These are phyloP conservation scores for Wickerhamomyces strasburgensis DNA, from an alignment of 805 yeast species.

Conservation along the genomic window DNA sequence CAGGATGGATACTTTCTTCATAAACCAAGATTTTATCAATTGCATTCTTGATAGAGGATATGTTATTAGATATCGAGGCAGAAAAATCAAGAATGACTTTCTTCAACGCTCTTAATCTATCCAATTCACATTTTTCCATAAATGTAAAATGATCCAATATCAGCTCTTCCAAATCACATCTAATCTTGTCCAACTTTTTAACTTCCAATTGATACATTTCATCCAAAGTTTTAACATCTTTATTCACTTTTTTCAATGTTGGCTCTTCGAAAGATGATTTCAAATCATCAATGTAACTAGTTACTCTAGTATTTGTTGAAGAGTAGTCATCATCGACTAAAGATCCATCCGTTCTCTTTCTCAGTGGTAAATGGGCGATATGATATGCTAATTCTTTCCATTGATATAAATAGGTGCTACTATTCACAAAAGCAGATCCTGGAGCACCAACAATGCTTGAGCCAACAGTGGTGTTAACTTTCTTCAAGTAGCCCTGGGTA, in stretches of 20 bases:
- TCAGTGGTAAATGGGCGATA: slow-evolving; percentile 35
- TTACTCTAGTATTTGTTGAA: slow-evolving; percentile 15
- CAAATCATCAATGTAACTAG: slow-evolving; percentile 20
- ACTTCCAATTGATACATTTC: slow-evolving; percentile 49
- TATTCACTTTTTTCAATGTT: slow-evolving; percentile 43
- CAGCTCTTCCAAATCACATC: slow-evolving; percentile 72
- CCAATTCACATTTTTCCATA: slow-evolving; percentile 79
- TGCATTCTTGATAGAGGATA: slow-evolving; percentile 50
- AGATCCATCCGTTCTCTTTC: slow-evolving; percentile 8
- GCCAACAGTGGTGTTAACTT: slow-evolving; percentile 53
- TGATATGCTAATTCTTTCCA: slow-evolving; percentile 72
- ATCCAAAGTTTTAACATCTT: slow-evolving; percentile 59
- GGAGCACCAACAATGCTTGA: slow-evolving; percentile 56
- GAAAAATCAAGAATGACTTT: slow-evolving; percentile 70
- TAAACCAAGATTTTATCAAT: slow-evolving; percentile 57
- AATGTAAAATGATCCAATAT: slow-evolving; percentile 67
- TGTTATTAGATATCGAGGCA: slow-evolving; percentile 57
- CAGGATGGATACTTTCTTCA: slow-evolving; percentile 71
- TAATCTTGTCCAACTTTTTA: slow-evolving; percentile 51
- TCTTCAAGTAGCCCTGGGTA: slow-evolving; percentile 51
- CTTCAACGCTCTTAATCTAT: slow-evolving; percentile 70
- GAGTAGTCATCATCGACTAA: slow-evolving; percentile 27
- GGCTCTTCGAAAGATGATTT: slow-evolving; percentile 41
- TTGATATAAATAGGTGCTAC: slow-evolving; percentile 70
- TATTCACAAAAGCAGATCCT: slow-evolving; percentile 59